Evolutionary conservation across 2,329 filamentous ascomycete species (phyloP), one percentile per base, ranked within the genome.

Genomic region (Trichocomaceae sp.): DNA sequence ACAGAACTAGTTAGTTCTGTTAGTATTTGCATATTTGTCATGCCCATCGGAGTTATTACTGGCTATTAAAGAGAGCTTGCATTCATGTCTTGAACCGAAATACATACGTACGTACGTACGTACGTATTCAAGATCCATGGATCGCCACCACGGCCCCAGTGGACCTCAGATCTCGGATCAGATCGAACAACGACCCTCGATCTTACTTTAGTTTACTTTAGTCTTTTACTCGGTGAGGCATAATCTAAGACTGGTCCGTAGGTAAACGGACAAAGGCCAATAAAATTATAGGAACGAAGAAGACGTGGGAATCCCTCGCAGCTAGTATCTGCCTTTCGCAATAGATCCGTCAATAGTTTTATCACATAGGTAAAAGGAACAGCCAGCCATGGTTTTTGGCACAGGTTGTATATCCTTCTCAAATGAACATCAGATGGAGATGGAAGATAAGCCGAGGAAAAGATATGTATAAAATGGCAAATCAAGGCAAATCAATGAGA

Each of bases 401-500:
- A 20, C 17, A 22, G 17, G 22, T 20, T 42, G 17, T 42, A 42
- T 42, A 17, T 20, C 17, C 10, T 29, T 42, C 39, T 42, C 19
- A 20, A 22, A 42, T 39, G 15, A 42, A 42, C 19, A 42, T 42
- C 29, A 19, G 33, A 46, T 52, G 22, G 13, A 52, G n/a, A 37
- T 46, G 23, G 13, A 52, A 23, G 20, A 31, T 33, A 42, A 52
- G 29, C 23, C 44, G 44, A 20, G 35, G 20, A 35, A 46, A 22
- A 20, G 33, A 46, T 52, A 33, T 52, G 22, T 52, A 37, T 46
- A 23, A 41, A 20, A 46, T 45, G 41, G 41, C 26, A 39, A 37
- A 37, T n/a, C 35, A 31, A 45, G 19, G 46, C 39, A 22, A 33
- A 44, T 35, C 31, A 52, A 37, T 37, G 17, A 51, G 39, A 46